Evolutionary conservation across 495 filamentous ascomycete genomes (phyloP).

Genomic region (Tetracladium setigerum): DNA sequence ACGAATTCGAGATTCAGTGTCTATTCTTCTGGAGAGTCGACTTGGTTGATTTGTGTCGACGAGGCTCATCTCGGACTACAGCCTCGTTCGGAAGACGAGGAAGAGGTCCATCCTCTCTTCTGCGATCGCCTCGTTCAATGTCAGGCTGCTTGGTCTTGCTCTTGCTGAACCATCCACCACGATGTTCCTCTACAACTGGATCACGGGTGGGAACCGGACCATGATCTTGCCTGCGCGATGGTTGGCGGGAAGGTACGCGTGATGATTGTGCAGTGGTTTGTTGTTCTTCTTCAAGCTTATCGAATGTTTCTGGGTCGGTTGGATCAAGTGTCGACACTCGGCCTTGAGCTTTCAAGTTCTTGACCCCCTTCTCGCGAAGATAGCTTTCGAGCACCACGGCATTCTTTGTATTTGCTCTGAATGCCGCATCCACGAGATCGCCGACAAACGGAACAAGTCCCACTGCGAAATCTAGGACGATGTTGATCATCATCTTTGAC

Average conservation of each 20-base stretch:
- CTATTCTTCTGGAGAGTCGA: not conserved
- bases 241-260: not conserved
- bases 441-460: constrained; percentile 83
- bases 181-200: constrained; percentile 10
- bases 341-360: constrained; percentile 33
- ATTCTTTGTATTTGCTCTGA: constrained; percentile 67
- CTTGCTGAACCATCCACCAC: constrained; percentile 27
- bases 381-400: constrained; percentile 66
- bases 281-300: constrained; percentile 20
- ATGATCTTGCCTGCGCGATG: not conserved
- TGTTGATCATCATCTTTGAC: constrained; percentile 67
- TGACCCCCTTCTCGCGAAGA: constrained; percentile 50
- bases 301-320: constrained; percentile 34
- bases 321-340: constrained; percentile 23
- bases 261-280: not conserved
- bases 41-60: not conserved
- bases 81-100: not conserved
- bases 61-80: constrained; percentile 1
- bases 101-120: constrained; percentile 3
- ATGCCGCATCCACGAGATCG: constrained; percentile 62
- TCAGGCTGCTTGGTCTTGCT: constrained; percentile 29
- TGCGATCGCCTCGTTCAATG: constrained; percentile 25
- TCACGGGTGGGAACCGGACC: constrained; percentile 10
- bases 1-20: not conserved
- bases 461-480: constrained; percentile 69